Evolutionary conservation across 345 rosid species (phyloP), one percentile per base, ranked within the genome.

Genomic region (Syzygium jambos): DNA sequence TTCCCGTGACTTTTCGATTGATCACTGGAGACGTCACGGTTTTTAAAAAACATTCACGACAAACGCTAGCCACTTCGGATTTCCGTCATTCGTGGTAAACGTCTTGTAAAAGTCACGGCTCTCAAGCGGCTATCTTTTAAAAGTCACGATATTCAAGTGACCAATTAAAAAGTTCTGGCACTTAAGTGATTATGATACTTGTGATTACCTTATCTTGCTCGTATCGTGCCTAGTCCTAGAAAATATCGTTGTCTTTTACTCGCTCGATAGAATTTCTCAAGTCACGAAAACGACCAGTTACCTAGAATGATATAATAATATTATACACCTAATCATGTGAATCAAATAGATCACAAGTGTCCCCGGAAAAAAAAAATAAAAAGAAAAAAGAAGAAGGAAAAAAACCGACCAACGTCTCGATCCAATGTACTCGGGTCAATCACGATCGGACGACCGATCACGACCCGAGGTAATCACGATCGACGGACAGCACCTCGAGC

Each of bases 181-280:
- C 46, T 43, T 6, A 43, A 43, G 46, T 6, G 5, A 43, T 43
- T 43, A 6, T 7, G 46, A 43, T 43, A 43, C 7, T 43, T 43
- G 46, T 43, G 46, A 43, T 43, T 43, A 4, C 4, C 46, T 43
- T 43, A 43, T 43, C 46, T 6, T 1, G 1, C 2, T 73, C 27
- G 0, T 0, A 0, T 3, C 82, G 10, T 34, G 19, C 23, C 12
- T 19, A 34, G 11, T 19, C 7, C 10, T 1, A 19, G 23, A 5
- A 9, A 38, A 9, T 2, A 3, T 43, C 27, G 2, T 2, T 9
- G 38, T 10, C 6, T 38, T 49, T 10, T 73, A 3, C 8, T 38
- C 23, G 21, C 38, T 19, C 6, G 14, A 73, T 5, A 22, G 5
- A 11, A 23, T 25, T 57, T 57, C 29, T 25, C 0, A 38, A 38